Conservation (phyloP, 2,329 filamentous ascomycete genomes). For the Leptographium lundbergii region DNA sequence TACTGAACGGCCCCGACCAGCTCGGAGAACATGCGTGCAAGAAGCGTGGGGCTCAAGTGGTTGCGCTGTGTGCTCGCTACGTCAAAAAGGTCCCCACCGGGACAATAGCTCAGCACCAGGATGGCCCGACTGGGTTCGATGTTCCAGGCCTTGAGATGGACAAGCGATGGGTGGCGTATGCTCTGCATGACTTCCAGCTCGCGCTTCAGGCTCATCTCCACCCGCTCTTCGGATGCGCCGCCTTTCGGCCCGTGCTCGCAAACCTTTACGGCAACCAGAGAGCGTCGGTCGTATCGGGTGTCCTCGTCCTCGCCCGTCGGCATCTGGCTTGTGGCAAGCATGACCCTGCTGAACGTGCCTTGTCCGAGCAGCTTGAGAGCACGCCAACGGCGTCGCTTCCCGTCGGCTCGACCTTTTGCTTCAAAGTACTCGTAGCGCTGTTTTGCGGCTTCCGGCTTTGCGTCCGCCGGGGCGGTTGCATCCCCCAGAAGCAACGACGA, state of each 20-base stretch:
- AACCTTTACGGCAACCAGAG: slow-evolving; percentile 86
- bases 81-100: slow-evolving; percentile 90
- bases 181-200: slow-evolving; percentile 89
- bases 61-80: slow-evolving; percentile 64
- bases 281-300: slow-evolving; percentile 49
- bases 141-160: slow-evolving; percentile 84
- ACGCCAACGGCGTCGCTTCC: slow-evolving; percentile 65
- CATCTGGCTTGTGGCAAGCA: slow-evolving; percentile 74
- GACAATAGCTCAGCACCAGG: slow-evolving; percentile 80
- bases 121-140: slow-evolving; percentile 73
- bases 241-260: slow-evolving; percentile 91
- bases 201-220: slow-evolving; percentile 86
- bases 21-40: slow-evolving; percentile 82
- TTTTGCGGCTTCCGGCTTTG: slow-evolving; percentile 23
- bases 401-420: slow-evolving; percentile 51
- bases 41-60: slow-evolving; percentile 52
- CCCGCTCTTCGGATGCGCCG: slow-evolving; percentile 81
- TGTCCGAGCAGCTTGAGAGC: slow-evolving; percentile 73
- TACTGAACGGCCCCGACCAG: slow-evolving; percentile 76
- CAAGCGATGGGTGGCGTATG: slow-evolving; percentile 78
- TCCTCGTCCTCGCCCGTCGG: slow-evolving; percentile 29
- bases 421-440: slow-evolving; percentile 51
- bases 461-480: slow-evolving; percentile 28
- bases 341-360: slow-evolving; percentile 90
- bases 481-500: slow-evolving; percentile 38